Base-by-base conservation (phyloP, 345 rosid genomes). In the Psidium guajava region DNA sequence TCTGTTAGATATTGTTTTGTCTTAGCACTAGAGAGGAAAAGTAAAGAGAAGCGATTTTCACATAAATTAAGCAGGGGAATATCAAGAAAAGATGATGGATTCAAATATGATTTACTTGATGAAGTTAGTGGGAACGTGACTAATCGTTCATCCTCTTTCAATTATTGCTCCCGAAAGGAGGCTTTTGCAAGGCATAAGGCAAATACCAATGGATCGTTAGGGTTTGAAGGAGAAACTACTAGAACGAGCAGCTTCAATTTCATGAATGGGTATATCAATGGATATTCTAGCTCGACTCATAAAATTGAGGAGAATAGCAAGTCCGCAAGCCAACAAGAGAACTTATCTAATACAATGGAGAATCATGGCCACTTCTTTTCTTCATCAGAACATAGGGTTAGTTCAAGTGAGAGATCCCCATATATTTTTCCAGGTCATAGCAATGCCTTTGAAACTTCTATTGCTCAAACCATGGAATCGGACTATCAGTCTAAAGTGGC, bases 1-100 rank as follows among this genome's bases (percentile, higher is more conserved):
- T 88, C 94, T 85, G 92, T 92, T 83, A 92, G 96, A 93, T 96
- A 96, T 88, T 96, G 98, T n/a, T n/a, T n/a, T 86, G 88, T 87
- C 86, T 85, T 88, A 64, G 87, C 84, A 82, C 91, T 54, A 69
- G 95, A 88, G 87, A 91, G 90, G 87, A 93, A 88, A 90, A 85
- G 87, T 61, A 77, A 84, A 82, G 92, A 90, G 54, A 92, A 89
- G 90, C 89, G 85, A 61, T 50, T 57, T 84, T 89, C 87, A 22
- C 74, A 87, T 75, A 92, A 86, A 85, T 81, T 89, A 82, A 88
- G 83, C 87, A 86, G 89, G 87, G 95, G 91, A 84, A 86, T 90
- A 87, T 87, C 86, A 82, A 89, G 89, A 91, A 91, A 89, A 83
- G 91, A 88, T 80, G 91, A 86, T 64, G 81, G 73, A 55, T 82